These are phyloP conservation scores for Chlamydomonas incerta DNA, from an alignment of 139 green algal genomes.

Conservation along the genomic window DNA sequence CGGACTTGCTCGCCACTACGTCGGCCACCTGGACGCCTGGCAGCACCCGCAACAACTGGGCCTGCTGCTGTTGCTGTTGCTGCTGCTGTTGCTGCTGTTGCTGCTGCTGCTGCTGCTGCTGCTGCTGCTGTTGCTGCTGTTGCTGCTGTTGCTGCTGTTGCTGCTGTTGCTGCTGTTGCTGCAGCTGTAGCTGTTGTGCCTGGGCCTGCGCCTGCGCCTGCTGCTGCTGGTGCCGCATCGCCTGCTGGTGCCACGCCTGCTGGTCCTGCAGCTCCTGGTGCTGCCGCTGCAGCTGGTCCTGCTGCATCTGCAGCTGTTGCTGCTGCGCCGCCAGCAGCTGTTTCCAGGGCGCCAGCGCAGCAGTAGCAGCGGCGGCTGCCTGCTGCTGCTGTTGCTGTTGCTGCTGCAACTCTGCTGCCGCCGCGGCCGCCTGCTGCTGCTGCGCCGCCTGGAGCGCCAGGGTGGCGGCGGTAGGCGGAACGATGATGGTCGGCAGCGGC, in stretches of 20 bases:
- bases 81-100: not conserved
- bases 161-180: not conserved
- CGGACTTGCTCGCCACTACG: no score
- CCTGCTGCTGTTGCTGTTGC: not conserved
- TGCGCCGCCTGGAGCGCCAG: slow-evolving; percentile 15
- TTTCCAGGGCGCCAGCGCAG: no score
- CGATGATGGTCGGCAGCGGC: not conserved
- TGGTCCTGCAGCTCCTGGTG: no score
- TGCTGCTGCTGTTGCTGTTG: not conserved
- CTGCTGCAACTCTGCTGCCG: not conserved
- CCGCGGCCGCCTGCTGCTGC: no score
- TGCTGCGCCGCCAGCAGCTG: no score
- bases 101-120: not conserved
- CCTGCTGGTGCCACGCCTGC: not conserved
- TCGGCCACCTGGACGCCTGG: not conserved
- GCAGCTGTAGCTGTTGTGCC: not conserved
- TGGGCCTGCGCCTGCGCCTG: not conserved
- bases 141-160: not conserved
- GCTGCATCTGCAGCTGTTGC: no score
- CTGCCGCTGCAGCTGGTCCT: no score
- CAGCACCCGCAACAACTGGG: not conserved
- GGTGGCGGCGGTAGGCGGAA: slow-evolving; percentile 20
- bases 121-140: not conserved
- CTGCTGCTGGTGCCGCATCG: not conserved
- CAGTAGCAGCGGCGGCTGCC: no score